Evolutionary conservation across 352 stramenopile species (phyloP), one percentile per base, ranked within the genome.

Genomic region (Sclerospora graminicola): DNA sequence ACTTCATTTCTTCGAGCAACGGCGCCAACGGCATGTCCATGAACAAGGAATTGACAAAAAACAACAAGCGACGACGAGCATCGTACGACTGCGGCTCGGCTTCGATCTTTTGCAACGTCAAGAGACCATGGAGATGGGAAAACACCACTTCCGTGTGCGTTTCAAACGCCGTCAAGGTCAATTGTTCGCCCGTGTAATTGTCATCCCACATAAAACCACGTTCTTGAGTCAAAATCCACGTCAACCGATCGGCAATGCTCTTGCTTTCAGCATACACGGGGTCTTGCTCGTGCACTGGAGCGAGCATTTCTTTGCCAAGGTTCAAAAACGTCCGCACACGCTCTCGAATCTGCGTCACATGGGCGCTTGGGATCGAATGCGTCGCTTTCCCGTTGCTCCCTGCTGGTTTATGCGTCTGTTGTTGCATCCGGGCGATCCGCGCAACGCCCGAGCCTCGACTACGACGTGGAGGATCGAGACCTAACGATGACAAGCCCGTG

Each of bases 11-110:
- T 42, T 97, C 82, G 5, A 99, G 85, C 32, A 96, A 79, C 10
- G 95, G 95, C 9, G 96, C 93, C 44, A 95, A 64, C 0, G 96
- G 96, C 82, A 99, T 98, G 57, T 99, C 95, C 96, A 99, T 99
- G 66, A 98, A 99, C n/a, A 99, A 60, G 45, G 95, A 98, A 58
- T 99, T 99, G 18, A 98, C 92, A 52, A 99, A 99, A 70, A 98
- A 99, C 5, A 97, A 89, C 19, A 99, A 62, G 18, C 96, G 87
- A 15, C 95, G 83, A 20, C 85, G 84, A 0, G 89, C 96, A 65
- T 99, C 96, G 47, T 95, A 95, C 18, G 89, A 98, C 31, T 91
- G 94, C 11, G 95, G 95, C 64, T 99, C 95, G 1, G 95, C 94
- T 56, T 99, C 95, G 42, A 97, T 95, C 29, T 96, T 96, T 51